phyloP scores from a whole-genome alignment of 345 rosid species.

The Moricandia arvensis region DNA sequence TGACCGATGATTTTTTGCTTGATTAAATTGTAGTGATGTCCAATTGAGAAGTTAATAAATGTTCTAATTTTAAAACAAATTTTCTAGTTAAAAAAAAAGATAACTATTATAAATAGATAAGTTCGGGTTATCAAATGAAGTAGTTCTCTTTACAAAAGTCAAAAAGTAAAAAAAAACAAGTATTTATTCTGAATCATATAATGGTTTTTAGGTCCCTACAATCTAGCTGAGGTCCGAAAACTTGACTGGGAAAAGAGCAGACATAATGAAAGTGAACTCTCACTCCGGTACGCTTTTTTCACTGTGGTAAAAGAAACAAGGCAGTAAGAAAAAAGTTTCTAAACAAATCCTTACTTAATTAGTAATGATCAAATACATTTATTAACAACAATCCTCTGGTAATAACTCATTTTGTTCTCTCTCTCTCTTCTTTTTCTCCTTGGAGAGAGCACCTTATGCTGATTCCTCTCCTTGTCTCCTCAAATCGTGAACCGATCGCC shows the following conservation, averaged over 20 bases:
- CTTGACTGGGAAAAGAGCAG: not conserved
- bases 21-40: too few species aligned
- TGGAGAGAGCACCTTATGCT: constrained; percentile 37
- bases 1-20: too few species aligned
- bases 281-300: not conserved
- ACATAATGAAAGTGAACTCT: not conserved
- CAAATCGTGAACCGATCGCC: constrained; percentile 26
- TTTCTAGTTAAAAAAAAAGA: too few species aligned
- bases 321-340: not conserved
- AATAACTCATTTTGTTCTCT: not conserved
- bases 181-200: not conserved
- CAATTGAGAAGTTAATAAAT: too few species aligned
- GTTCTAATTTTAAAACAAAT: too few species aligned
- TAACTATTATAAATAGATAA: too few species aligned
- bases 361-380: constrained; percentile 16
- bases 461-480: constrained; percentile 33
- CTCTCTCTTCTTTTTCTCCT: not conserved
- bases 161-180: too few species aligned
- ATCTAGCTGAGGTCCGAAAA: not conserved
- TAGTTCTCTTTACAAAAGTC: too few species aligned
- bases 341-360: constrained; percentile 33
- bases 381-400: constrained; percentile 19
- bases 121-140: too few species aligned
- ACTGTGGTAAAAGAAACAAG: constrained; percentile 7
- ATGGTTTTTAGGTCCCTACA: not conserved